Conservation (phyloP, 495 filamentous ascomycete genomes). For the Aspergillus wentii region DNA sequence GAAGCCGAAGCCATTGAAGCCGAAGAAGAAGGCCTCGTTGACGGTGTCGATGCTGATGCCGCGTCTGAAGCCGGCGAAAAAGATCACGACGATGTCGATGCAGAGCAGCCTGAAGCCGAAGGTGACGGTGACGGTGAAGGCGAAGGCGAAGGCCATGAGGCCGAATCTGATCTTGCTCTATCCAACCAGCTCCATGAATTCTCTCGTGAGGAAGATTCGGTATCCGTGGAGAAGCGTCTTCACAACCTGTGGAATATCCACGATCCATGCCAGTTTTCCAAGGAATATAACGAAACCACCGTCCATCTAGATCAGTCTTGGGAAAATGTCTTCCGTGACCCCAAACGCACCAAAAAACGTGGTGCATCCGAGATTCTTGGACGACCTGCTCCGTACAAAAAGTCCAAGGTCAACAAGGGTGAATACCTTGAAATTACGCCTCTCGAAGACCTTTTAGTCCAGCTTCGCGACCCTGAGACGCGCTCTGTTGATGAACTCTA, state of each 20-base stretch:
- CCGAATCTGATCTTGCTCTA: slow-evolving; percentile 16
- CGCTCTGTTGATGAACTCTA: slow-evolving; percentile 48
- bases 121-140: slow-evolving; percentile 5
- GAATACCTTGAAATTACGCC: slow-evolving; percentile 41
- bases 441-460: slow-evolving; percentile 26
- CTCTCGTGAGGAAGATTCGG: slow-evolving; percentile 38
- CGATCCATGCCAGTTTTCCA: slow-evolving; percentile 41
- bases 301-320: slow-evolving; percentile 24
- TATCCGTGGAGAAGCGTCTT: slow-evolving; percentile 56
- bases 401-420: slow-evolving; percentile 24
- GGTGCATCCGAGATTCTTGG: slow-evolving; percentile 38
- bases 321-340: slow-evolving; percentile 26
- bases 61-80: slow-evolving; percentile 18
- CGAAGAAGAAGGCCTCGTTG: too few species aligned
- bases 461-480: slow-evolving; percentile 31
- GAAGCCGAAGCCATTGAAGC: slow-evolving; percentile 19
- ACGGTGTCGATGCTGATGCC: slow-evolving; percentile 3
- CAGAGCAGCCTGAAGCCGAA: slow-evolving; percentile 16
- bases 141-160: slow-evolving; percentile 11
- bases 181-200: slow-evolving; percentile 27
- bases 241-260: slow-evolving; percentile 55
- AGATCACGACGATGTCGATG: slow-evolving; percentile 16
- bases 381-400: slow-evolving; percentile 42
- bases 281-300: slow-evolving; percentile 28
- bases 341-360: slow-evolving; percentile 34